phyloP scores from a whole-genome alignment of 2,329 filamentous ascomycete genomes.

The Penicillium sp. region DNA sequence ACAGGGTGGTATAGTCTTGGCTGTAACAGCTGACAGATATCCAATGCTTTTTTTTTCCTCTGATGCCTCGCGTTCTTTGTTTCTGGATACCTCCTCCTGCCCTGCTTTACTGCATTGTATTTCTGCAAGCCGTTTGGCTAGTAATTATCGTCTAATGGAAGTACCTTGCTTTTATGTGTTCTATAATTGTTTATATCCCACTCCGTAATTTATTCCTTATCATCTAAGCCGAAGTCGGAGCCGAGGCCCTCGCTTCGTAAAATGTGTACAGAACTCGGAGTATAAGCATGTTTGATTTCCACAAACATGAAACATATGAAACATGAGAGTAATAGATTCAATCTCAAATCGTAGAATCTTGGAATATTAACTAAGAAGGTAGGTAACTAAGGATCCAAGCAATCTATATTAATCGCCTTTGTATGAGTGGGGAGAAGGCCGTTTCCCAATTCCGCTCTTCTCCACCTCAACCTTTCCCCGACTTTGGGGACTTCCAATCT shows the following conservation, averaged over 20 bases:
- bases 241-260: constrained; percentile 1
- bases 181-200: background rate
- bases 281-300: background rate
- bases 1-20: constrained; percentile 3
- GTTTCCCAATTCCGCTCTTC: background rate
- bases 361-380: background rate
- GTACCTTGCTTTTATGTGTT: constrained; percentile 3
- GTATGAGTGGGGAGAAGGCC: constrained; percentile 2
- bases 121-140: constrained; percentile 24
- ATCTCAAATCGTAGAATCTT: background rate
- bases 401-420: background rate
- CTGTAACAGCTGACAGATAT: constrained; percentile 1
- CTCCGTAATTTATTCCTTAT: background rate
- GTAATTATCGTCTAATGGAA: constrained; percentile 18
- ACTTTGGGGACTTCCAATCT: constrained; percentile 2
- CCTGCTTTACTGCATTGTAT: constrained; percentile 24
- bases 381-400: background rate
- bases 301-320: background rate
- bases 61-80: constrained; percentile 12
- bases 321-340: background rate
- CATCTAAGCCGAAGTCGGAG: constrained; percentile 6
- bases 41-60: background rate
- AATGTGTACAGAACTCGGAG: constrained; percentile 6
- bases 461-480: constrained; percentile 10
- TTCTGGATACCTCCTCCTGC: constrained; percentile 31